Evolutionary conservation across 495 filamentous ascomycete species (phyloP).

Genomic region (Hyaloscypha bicolor): DNA sequence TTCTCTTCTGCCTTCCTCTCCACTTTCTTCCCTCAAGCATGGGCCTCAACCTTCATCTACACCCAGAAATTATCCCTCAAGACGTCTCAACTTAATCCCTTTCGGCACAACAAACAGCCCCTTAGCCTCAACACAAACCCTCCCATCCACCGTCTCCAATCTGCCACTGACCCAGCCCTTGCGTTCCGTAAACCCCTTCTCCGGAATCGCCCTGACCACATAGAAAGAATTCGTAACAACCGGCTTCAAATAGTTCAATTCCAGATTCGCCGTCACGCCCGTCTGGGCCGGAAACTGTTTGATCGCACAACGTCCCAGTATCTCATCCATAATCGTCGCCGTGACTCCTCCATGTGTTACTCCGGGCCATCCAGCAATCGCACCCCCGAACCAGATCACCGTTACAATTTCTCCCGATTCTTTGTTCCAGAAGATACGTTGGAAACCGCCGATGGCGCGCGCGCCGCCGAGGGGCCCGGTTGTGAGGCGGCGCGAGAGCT

Average conservation of each 20-base stretch:
- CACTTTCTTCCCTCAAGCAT: too few relatives aligned
- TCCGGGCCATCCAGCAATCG: constrained; percentile 71
- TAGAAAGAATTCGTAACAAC: constrained; percentile 64
- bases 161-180: constrained; percentile 63
- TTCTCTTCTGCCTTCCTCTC: too few relatives aligned
- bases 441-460: constrained; percentile 49
- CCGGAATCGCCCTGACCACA: constrained; percentile 55
- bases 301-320: constrained; percentile 55
- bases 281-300: constrained; percentile 35
- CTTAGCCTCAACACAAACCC: constrained; percentile 55
- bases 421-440: constrained; percentile 48
- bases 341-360: constrained; percentile 76
- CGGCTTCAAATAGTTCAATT: constrained; percentile 62
- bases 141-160: constrained; percentile 55
- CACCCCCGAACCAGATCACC: constrained; percentile 66
- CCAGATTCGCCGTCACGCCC: constrained; percentile 66
- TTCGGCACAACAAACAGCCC: constrained; percentile 62
- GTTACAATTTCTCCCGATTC: constrained; percentile 43
- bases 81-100: constrained; percentile 6
- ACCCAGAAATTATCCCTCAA: constrained; percentile 10
- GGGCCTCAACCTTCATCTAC: too few relatives aligned
- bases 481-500: constrained; percentile 36
- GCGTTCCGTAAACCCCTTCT: constrained; percentile 54
- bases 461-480: constrained; percentile 46
- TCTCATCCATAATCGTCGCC: constrained; percentile 74